Evolutionary conservation across 305 asterid genomes (phyloP), one percentile per base, ranked within the genome.

Genomic region (Fraxinus baroniana): DNA sequence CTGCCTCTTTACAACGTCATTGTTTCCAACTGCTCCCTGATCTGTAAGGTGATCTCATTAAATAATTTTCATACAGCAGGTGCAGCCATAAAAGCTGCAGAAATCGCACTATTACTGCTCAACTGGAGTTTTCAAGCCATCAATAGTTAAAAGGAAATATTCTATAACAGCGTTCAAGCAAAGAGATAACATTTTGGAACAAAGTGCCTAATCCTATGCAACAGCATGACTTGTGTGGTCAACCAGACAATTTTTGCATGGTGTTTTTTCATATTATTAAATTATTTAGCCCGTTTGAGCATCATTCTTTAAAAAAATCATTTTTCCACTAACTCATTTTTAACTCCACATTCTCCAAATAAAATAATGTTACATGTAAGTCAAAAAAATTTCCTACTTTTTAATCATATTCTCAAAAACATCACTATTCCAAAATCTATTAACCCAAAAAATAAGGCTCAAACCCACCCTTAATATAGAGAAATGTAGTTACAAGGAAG

Each of bases 1-100:
- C 71, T 86, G 90, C 90, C 90, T 93, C 89, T 95, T 95, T 39
- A 60, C 85, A 26, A 84, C 18, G 41, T 91, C 97, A 88, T 82
- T 87, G 87, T 86, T 86, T 83, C 84, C 86, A 76, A 79, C 88
- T 41, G 83, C 85, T 88, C 84, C 90, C 83, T 90, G 83, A 79
- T 89, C 98, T 93, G 93, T 39, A 77, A 80, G 13, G 76, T 36
- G 35, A 24, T 26, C 35, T 24, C 36, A 0, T 66, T 26, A 66
- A 26, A 26, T 7, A 9, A 66, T 26, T 66, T 12, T 66, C 36
- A 66, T 3, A 26, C 74, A 22, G 71, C 71, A 20, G 71, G 70
- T 2, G 70, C 12, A 60, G 4, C 13, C 12, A 60, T 18, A 60
- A 60, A 60, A 60, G 70, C 70, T 60, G 12, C 15, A 62, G 10